phyloP scores from a whole-genome alignment of 2,329 filamentous ascomycete genomes.

The Sporothrix phasma region DNA sequence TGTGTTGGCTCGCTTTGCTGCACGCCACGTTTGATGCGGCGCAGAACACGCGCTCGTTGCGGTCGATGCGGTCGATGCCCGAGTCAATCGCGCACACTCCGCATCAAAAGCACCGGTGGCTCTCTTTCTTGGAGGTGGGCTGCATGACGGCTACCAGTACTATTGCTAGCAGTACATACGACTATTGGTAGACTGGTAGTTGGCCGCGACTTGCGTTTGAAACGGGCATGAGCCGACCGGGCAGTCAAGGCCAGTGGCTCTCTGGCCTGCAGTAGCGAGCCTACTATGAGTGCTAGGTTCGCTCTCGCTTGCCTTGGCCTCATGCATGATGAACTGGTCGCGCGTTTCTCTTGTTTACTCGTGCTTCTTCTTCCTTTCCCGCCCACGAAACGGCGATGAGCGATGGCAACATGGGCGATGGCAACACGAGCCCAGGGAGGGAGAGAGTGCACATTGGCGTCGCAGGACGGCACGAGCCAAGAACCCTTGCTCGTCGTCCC shows the following conservation, averaged over 20 bases:
- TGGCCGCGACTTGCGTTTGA: too few relatives aligned
- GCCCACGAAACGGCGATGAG: too few relatives aligned
- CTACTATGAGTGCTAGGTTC: not conserved
- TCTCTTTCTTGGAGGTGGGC: not conserved
- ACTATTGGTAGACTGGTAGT: too few relatives aligned
- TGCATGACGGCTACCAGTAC: not conserved
- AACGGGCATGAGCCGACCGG: too few relatives aligned
- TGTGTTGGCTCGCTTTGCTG: not conserved
- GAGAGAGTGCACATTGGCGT: not conserved
- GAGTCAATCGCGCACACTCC: not conserved
- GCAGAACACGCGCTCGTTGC: not conserved
- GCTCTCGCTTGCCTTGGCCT: not conserved
- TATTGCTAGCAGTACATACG: too few relatives aligned
- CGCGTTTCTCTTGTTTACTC: not conserved
- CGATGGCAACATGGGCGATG: not conserved
- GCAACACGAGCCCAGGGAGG: not conserved
- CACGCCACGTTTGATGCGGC: not conserved
- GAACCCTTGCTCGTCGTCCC: not conserved
- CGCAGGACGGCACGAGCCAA: not conserved
- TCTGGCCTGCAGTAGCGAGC: not conserved
- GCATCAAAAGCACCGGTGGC: not conserved
- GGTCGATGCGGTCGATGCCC: not conserved
- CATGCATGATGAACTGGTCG: constrained; percentile 17
- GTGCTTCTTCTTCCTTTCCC: not conserved
- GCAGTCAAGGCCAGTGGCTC: not conserved